Evolutionary conservation across 2,329 filamentous ascomycete genomes (phyloP).

Genomic region (Talaromyces sp.): DNA sequence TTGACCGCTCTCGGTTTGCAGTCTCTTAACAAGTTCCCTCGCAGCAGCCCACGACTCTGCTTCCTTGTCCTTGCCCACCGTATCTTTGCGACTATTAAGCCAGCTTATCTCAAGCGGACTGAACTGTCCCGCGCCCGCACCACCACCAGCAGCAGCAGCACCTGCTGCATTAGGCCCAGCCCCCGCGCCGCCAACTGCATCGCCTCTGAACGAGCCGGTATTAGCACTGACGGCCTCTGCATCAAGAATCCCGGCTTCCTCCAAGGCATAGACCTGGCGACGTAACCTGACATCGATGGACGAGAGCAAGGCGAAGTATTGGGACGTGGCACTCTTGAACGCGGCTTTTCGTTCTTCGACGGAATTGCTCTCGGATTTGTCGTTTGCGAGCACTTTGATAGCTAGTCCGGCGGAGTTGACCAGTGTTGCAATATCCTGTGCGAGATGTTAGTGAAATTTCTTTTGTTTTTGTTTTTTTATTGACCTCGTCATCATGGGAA

Average conservation of each 20-base stretch:
- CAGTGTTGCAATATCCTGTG: conserved; percentile 49
- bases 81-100: conserved; percentile 80
- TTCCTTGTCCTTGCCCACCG: conserved; percentile 78
- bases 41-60: conserved; percentile 69
- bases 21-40: conserved; percentile 49
- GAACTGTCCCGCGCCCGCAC: conserved; percentile 31
- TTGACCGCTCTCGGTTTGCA: conserved; percentile 20
- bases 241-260: conserved; percentile 72
- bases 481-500: neutral
- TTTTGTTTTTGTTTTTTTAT: neutral
- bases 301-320: conserved; percentile 70
- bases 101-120: conserved; percentile 76
- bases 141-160: conserved; percentile 16
- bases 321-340: conserved; percentile 51
- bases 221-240: conserved; percentile 31
- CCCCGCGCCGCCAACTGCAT: neutral
- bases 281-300: conserved; percentile 70
- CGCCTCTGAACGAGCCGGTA: conserved; percentile 18
- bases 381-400: conserved; percentile 59
- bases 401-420: conserved; percentile 59
- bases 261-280: conserved; percentile 71
- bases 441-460: conserved; percentile 17
- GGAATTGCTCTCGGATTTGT: conserved; percentile 36
- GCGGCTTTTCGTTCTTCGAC: conserved; percentile 55
- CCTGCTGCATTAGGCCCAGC: neutral